Percentiles rank a stretch among this genome's conserved stretches.
phyloP scores from a whole-genome alignment of 1,284 basidiomycete genomes.

The Pseudozyma tsukubaensis region DNA sequence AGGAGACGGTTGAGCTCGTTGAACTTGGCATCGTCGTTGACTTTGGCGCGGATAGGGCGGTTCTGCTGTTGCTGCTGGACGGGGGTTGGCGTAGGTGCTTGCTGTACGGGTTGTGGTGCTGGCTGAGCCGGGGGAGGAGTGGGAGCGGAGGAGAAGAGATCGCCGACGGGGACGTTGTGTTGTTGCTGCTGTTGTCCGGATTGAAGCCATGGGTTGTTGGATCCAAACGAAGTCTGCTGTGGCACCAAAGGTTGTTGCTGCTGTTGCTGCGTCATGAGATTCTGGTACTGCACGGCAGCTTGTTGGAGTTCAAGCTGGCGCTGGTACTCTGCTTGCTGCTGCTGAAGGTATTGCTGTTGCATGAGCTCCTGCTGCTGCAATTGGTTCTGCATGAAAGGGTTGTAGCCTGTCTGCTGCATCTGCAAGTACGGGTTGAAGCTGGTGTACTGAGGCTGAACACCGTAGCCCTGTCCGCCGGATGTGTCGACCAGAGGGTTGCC shows the following conservation, averaged over 20 bases:
- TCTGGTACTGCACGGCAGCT: constrained; percentile 69
- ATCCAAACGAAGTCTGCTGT: constrained; percentile 77
- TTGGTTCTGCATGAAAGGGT: constrained; percentile 70
- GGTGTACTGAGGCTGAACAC: constrained; percentile 72
- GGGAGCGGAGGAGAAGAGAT: constrained; percentile 54
- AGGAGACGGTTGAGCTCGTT: constrained; percentile 65
- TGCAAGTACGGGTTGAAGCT: constrained; percentile 73
- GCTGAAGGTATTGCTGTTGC: constrained; percentile 69
- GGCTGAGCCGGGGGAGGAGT: constrained; percentile 36
- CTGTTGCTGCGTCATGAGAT: constrained; percentile 69
- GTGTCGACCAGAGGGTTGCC: constrained; percentile 60
- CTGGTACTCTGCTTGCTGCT: constrained; percentile 67
- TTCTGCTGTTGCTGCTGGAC: constrained; percentile 26
- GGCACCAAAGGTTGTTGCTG: constrained; percentile 69
- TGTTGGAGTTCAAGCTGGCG: constrained; percentile 69
- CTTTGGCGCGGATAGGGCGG: constrained; percentile 41
- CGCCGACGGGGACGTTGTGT: constrained; percentile 59
- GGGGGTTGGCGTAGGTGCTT: constrained; percentile 6
- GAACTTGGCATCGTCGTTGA: constrained; percentile 48
- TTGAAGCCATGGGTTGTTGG: constrained; percentile 84
- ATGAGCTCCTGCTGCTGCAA: constrained; percentile 79
- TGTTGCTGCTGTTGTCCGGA: constrained; percentile 45
- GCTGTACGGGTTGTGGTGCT: constrained; percentile 18
- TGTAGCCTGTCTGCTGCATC: constrained; percentile 70
- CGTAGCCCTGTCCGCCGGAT: constrained; percentile 55